A percentile compares a stretch with the other conserved stretches of the same genome.
phyloP scores from a whole-genome alignment of 208 protist genomes.

The Leishmania aethiopica region DNA sequence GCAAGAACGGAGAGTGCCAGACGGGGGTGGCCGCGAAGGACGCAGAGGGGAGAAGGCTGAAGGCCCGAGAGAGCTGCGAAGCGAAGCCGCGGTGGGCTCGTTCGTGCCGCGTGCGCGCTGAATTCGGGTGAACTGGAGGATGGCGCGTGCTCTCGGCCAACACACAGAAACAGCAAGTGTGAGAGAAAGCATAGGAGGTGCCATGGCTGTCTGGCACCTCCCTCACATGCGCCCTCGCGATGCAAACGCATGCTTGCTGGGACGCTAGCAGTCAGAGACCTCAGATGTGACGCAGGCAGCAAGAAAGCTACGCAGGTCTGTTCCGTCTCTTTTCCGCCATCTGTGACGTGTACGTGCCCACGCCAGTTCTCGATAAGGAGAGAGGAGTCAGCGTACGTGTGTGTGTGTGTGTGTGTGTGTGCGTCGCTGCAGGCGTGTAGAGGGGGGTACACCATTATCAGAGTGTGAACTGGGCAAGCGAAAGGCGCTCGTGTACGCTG shows the following conservation, averaged over 20 bases:
- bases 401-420: no score
- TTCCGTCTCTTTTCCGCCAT: not conserved
- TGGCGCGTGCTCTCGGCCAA: not conserved
- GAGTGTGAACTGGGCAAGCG: not conserved
- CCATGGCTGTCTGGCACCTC: not conserved
- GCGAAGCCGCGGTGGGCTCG: not conserved
- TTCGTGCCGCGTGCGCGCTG: not conserved
- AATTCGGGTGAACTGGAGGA: not conserved
- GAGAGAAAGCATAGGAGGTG: not conserved
- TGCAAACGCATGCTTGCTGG: not conserved
- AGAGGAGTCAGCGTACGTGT: not conserved
- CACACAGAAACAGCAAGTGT: not conserved
- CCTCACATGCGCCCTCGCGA: not conserved
- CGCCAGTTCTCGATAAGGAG: not conserved
- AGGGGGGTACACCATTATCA: not conserved
- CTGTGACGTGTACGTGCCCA: not conserved
- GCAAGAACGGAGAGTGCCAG: not conserved
- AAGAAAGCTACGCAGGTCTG: not conserved
- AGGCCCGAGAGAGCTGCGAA: not conserved
- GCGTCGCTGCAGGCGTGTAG: not conserved
- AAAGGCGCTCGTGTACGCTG: not conserved
- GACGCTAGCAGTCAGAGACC: not conserved
- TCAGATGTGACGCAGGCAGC: no score
- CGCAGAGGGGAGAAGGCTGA: not conserved
- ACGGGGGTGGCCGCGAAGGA: not conserved